Percentiles rank a stretch among this genome's conserved stretches.
These are phyloP conservation scores for Cadophora luteo-olivacea DNA, from an alignment of 2,329 filamentous ascomycete species.

Conservation along the genomic window DNA sequence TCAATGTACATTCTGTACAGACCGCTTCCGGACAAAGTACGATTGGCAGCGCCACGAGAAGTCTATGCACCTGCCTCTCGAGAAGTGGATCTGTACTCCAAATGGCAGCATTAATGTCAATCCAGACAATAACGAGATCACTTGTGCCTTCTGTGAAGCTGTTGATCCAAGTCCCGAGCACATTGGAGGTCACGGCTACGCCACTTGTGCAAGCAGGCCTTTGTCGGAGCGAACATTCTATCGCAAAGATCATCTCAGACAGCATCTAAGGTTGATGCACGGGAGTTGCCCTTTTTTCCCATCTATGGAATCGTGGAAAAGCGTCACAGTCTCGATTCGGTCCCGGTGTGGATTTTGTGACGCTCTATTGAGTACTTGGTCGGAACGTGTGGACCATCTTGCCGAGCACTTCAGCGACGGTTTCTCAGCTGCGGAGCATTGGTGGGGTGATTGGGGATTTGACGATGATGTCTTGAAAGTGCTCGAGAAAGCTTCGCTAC, in stretches of 20 bases:
- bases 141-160: not conserved
- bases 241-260: slow-evolving; percentile 1
- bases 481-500: not conserved
- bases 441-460: not conserved
- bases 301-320: not conserved
- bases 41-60: slow-evolving; percentile 13
- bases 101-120: not conserved
- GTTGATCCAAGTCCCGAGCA: not conserved
- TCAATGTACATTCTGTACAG: slow-evolving; percentile 6
- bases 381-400: not conserved
- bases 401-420: not conserved
- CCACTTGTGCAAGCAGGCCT: not conserved
- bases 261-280: slow-evolving; percentile 4
- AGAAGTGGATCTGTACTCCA: not conserved
- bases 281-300: not conserved
- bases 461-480: not conserved
- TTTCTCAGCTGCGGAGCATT: not conserved
- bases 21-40: slow-evolving; percentile 6
- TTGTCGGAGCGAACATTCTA: not conserved
- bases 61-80: not conserved
- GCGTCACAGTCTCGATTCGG: not conserved
- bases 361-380: not conserved
- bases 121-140: not conserved
- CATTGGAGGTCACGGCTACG: not conserved
- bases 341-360: slow-evolving; percentile 6